Evolutionary conservation across 169 alveolate species (phyloP).

Genomic region (Cryptosporidium viatorum): DNA sequence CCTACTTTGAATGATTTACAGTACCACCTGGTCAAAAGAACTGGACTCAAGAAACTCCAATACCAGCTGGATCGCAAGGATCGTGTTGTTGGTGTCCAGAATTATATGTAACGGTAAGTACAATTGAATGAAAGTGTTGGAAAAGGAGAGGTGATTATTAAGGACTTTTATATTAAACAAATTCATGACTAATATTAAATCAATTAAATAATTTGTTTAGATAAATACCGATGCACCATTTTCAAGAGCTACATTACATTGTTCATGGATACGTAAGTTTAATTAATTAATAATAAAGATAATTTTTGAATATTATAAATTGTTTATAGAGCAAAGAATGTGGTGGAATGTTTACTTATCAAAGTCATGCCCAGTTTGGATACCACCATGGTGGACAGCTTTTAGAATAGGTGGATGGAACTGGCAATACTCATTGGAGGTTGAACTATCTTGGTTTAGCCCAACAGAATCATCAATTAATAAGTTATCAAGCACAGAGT

Average conservation of each 20-base stretch:
- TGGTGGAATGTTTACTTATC: conserved; percentile 76
- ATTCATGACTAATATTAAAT: not conserved
- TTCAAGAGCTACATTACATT: conserved; percentile 71
- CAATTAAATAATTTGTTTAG: conserved; percentile 7
- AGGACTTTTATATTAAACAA: not conserved
- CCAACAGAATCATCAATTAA: conserved; percentile 55
- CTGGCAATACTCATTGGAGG: conserved; percentile 68
- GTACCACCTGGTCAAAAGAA: conserved; percentile 74
- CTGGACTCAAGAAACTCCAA: conserved; percentile 70
- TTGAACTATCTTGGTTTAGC: conserved; percentile 69
- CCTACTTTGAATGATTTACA: not conserved
- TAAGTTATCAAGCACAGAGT: conserved; percentile 31
- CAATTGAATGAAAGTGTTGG: not conserved
- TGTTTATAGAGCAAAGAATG: conserved; percentile 56
- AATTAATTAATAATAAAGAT: not conserved
- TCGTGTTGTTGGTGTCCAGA: conserved; percentile 75
- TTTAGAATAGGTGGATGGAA: conserved; percentile 75
- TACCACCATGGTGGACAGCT: conserved; percentile 76
- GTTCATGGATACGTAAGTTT: conserved; percentile 75
- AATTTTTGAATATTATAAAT: not conserved
- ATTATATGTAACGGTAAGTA: conserved; percentile 68
- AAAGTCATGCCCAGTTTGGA: conserved; percentile 72
- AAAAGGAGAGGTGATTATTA: not conserved
- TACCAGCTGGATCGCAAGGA: conserved; percentile 74
- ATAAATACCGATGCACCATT: conserved; percentile 71